Conservation (phyloP, 768 basidiomycete genomes). For the Rhizopogon salebrosus region DNA sequence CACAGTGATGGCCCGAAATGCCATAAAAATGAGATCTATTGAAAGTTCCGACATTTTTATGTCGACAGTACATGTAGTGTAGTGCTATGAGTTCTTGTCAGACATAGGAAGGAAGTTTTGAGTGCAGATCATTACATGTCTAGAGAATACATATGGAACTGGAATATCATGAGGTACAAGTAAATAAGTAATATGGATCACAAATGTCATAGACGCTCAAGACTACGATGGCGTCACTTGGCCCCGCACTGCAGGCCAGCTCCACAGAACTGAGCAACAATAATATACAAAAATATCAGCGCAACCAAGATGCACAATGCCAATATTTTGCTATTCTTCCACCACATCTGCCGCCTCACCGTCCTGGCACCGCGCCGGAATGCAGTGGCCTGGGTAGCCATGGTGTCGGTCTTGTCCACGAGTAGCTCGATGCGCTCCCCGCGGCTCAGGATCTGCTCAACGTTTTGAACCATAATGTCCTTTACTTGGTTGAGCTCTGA, state of each 20-base stretch:
- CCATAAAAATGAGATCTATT: too few relatives aligned
- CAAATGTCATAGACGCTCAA: not conserved
- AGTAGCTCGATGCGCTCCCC: conserved; percentile 95
- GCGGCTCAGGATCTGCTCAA: conserved; percentile 89
- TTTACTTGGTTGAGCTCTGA: conserved; percentile 87
- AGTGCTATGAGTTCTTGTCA: too few relatives aligned
- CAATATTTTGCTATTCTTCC: conserved; percentile 72
- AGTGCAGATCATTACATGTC: not conserved
- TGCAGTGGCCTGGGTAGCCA: conserved; percentile 91
- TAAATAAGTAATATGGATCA: not conserved
- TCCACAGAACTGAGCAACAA: conserved; percentile 89
- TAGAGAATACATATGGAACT: conserved; percentile 2
- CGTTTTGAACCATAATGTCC: conserved; percentile 98
- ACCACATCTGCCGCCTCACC: conserved; percentile 86
- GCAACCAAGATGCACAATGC: conserved; percentile 67
- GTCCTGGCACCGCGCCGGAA: conserved; percentile 85
- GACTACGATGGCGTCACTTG: not conserved
- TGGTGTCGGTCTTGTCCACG: conserved; percentile 94
- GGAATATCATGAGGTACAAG: not conserved
- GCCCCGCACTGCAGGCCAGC: conserved; percentile 62
- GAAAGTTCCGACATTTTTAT: too few relatives aligned
- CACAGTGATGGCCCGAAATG: too few relatives aligned
- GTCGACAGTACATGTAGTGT: too few relatives aligned
- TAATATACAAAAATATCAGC: conserved; percentile 70
- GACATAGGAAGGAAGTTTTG: not conserved